Evolutionary conservation across 1,139 yeast species (phyloP), one percentile per base, ranked within the genome.

Genomic region (Keqinozyma sinolaborantium): DNA sequence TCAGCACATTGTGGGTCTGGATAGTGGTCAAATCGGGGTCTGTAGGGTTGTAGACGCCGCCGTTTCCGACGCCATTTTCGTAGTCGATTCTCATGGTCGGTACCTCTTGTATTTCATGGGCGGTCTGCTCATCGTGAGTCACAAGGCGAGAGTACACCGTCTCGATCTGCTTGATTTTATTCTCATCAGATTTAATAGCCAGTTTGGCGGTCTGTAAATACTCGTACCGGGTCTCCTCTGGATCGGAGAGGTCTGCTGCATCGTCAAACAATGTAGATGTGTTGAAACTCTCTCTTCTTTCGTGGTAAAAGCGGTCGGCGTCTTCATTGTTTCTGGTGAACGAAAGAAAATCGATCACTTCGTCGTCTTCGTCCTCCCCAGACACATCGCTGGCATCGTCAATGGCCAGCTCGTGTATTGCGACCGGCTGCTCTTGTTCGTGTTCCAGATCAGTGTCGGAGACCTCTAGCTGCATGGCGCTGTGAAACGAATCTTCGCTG

Each of bases 291-390:
- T 52, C 56, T 25, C 56, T 33, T 25, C 59, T 34, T 16, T 49
- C 50, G 11, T 40, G 30, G 35, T 59, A 60, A 33, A 56, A 60
- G 21, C 38, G 34, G 35, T 56, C 60, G 19, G 58, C 53, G 40
- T 56, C 60, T 11, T 47, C 45, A 27, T 41, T 39, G 21, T 41
- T 45, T 11, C 39, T 28, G 16, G 36, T 41, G 6, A 35, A 25
- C 16, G 38, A 36, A 14, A 42, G 29, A 16, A 42, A 44, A 23
- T 44, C 48, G 30, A 43, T 36, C 1, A 42, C 31, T n/a, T 40
- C 42, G 5, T 33, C 38, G n/a, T 30, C 29, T 10, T 30, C 36
- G 10, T 15, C 29, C 5, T 19, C 29, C 3, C 28, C 24, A 12
- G 33, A 26, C n/a, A 23, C 16, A 14, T 28, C 30, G 21, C 14